Evolutionary conservation across 1,139 yeast genomes (phyloP).

Genomic region (Candida glucosophila): DNA sequence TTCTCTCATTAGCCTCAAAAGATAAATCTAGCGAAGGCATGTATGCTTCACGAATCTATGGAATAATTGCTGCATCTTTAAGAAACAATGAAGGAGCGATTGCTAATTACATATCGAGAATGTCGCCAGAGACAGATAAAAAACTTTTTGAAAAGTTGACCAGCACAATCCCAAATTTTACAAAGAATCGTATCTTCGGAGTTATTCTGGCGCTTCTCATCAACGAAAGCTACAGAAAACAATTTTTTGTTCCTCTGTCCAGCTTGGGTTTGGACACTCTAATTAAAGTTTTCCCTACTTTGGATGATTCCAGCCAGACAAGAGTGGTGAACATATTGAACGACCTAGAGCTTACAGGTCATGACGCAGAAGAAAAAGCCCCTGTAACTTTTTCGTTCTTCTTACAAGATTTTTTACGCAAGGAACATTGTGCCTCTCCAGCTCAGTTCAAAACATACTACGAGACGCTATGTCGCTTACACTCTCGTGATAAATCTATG

Average conservation of each 20-base stretch:
- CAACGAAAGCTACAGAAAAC: conserved; percentile 16
- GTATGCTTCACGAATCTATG: conserved; percentile 40
- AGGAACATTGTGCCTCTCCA: conserved; percentile 17
- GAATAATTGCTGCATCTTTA: conserved; percentile 49
- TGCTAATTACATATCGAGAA: conserved; percentile 10
- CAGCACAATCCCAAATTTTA: conserved; percentile 14
- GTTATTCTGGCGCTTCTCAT: conserved; percentile 36
- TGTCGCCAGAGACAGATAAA: conserved; percentile 8
- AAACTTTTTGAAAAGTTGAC: conserved; percentile 12
- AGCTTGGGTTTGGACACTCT: conserved; percentile 12
- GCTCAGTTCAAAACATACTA: conserved; percentile 35
- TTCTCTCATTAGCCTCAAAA: conserved; percentile 9
- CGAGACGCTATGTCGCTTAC: conserved; percentile 32
- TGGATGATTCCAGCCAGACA: conserved; percentile 19
- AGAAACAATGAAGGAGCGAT: conserved; percentile 71
- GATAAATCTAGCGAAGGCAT: conserved; percentile 13
- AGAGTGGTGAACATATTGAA: conserved; percentile 30
- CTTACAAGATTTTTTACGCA: conserved; percentile 21
- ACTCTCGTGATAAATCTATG: conserved; percentile 14
- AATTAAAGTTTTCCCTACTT: conserved; percentile 18
- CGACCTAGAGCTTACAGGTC: conserved; percentile 10
- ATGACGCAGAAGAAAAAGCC: conserved; percentile 14
- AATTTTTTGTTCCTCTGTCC: background rate
- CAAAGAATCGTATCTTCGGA: conserved; percentile 42
- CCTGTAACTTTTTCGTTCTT: conserved; percentile 19